These are phyloP conservation scores for Haplosporangium gracile DNA, from an alignment of 192 early-diverging fungal genomes.

Conservation along the genomic window DNA sequence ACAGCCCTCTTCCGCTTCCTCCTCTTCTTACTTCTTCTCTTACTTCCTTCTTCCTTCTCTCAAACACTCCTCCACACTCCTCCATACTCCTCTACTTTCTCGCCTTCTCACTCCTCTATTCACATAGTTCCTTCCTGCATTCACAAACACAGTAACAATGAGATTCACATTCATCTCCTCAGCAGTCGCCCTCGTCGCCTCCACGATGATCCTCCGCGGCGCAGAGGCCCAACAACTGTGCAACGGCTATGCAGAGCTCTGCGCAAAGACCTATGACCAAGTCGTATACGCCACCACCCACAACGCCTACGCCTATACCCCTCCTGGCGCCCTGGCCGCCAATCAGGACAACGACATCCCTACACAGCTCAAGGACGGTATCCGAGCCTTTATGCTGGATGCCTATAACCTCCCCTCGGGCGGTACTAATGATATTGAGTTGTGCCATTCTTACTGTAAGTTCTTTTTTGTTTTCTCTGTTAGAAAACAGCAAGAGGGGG, in stretches of 20 bases:
- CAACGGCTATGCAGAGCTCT: slow-evolving; percentile 78
- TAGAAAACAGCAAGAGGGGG: background rate
- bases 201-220: background rate
- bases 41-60: background rate
- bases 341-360: slow-evolving; percentile 76
- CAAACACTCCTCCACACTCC: background rate
- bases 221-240: slow-evolving; percentile 56
- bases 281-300: slow-evolving; percentile 81
- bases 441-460: slow-evolving; percentile 78
- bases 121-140: background rate
- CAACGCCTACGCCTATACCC: slow-evolving; percentile 74
- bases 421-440: slow-evolving; percentile 55
- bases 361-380: slow-evolving; percentile 78
- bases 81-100: background rate
- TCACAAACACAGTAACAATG: slow-evolving; percentile 16
- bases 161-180: slow-evolving; percentile 35
- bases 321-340: slow-evolving; percentile 67
- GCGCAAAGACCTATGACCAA: slow-evolving; percentile 69
- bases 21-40: background rate
- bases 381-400: slow-evolving; percentile 83
- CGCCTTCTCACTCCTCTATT: background rate
- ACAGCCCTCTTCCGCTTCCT: background rate
- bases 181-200: slow-evolving; percentile 17
- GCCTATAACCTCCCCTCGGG: slow-evolving; percentile 46
- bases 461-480: background rate